Evolutionary conservation across 2,329 filamentous ascomycete species (phyloP), one percentile per base, ranked within the genome.

Genomic region (Pyrenochaeta sp.): DNA sequence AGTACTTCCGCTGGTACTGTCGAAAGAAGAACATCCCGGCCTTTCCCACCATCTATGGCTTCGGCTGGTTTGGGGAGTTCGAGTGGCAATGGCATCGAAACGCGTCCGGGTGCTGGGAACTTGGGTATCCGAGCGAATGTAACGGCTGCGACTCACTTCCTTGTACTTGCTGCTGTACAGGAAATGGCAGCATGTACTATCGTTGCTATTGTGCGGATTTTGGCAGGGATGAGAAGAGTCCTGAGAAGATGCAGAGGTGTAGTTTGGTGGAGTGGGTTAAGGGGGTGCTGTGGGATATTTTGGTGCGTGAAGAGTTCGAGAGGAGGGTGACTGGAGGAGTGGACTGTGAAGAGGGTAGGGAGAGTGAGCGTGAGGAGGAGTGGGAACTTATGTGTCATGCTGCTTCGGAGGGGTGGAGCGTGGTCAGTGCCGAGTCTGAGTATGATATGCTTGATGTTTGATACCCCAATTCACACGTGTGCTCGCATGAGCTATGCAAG

Each of bases 1-100:
- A 50, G 24, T 39, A 27, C 19, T 19, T 28, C 22, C 12, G 27
- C 46, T 27, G 40, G 3, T 27, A 25, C 52, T 59, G 44, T 19
- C 10, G 49, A 3, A 13, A 13, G 34, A 30, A 24, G 22, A 42
- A 44, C 2, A 39, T 53, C 3, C 51, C 59, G 2, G 24, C 32
- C 12, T 49, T 52, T 30, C 51, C 46, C 3, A 3, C 6, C 15
- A 53, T 58, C 9, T 1, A 12, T n/a, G 48, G 42, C 19, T 62
- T 49, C 54, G 13, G 15, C 2, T 65, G 56, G 50, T 62, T 59
- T 36, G 54, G 40, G 12, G 56, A 54, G 7, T 58, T 51, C 27
- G 40, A 22, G 1, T 62, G 62, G 60, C 50, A 57, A 34, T 64
- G 60, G 57, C 63, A 61, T 34, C 50, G 61, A 5, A 59, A 64